Evolutionary conservation across 169 alveolate species (phyloP), one percentile per base, ranked within the genome.

Genomic region (Cryptosporidium tyzzeri): DNA sequence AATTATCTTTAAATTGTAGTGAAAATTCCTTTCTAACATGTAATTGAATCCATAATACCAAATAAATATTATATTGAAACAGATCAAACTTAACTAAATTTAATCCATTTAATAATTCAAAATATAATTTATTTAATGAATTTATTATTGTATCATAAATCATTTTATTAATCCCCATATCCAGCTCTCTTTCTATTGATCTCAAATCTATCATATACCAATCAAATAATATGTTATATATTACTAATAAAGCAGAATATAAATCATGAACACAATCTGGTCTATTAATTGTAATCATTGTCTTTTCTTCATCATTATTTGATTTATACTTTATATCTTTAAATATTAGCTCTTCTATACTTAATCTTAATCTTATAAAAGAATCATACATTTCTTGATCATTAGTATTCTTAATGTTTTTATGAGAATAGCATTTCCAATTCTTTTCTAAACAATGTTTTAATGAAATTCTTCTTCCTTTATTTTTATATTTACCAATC

Each of bases 341-440:
- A 21, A 31, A 26, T 37, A 73, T 35, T 18, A 55, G 45, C 37
- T 33, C 71, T n/a, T 73, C 61, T 21, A 73, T 53, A 26, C 18
- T 73, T 37, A n/a, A n/a, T 37, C 71, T 55, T 35, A 73, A 59
- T 26, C 55, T 58, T 21, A 35, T 9, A 39, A 48, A 73, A 8
- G 86, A 73, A 59, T 73, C 55, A 23, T 73, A 73, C 86, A 73
- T 73, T 23, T 55, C 71, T 61, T 53, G 86, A 41, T 73, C 86
- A 6, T 26, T 21, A 6, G 86, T 73, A 58, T 73, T 73, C 69
- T 73, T 73, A 18, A 73, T 73, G n/a, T 55, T n/a, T 23, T 55
- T 73, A 14, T 73, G 86, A n/a, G 86, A 73, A 59, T 73, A 73
- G 14, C 86, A 73, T 39, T 41, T 73, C 86, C 86, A 73, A 58